Evolutionary conservation across 805 yeast genomes (phyloP), one percentile per base, ranked within the genome.

Genomic region (Ogataea degrootiae): DNA sequence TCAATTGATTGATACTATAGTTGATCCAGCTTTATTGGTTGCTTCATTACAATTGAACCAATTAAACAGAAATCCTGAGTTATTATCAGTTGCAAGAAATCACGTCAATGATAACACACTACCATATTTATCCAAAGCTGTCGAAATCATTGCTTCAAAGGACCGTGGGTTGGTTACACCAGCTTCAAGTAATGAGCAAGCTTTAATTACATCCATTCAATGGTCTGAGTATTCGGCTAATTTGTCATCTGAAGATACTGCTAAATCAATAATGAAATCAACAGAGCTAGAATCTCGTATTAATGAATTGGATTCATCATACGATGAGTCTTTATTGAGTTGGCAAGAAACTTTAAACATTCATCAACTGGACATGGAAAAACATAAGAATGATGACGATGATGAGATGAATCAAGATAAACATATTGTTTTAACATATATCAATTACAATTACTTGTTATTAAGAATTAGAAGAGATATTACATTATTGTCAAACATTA

Each of bases 381-480:
- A 79, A 51, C 62, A 61, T 33, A 47, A 58, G 1, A 61, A 62
- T 19, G 76, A 73, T 45, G 75, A 69, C 15, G 76, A 74, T 46
- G 77, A 74, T 40, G 81, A 78, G 43, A 79, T 75, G 45, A 78
- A 77, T 42, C 89, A 88, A 63, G 80, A 83, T 54, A 77, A 83
- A 50, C 87, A 90, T 59, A 82, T 92, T 53, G 66, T 90, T 39
- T 69, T 80, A 47, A 86, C 97, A 0, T 92, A 76, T 65, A 78
- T 90, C 57, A 81, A 79, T 57, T 92, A 85, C 69, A 77, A 81
- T 56, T 69, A 79, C 51, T 67, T 85, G 41, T 70, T 85, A 48
- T 75, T 85, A 34, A 79, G 87, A 51, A 76, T 89, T 43, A 78
- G 81, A 61, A 82, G 98, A 68, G 97, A 89, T 57, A 64, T 73